Evolutionary conservation across 805 yeast genomes (phyloP).

Genomic region (Starmera quercuum): DNA sequence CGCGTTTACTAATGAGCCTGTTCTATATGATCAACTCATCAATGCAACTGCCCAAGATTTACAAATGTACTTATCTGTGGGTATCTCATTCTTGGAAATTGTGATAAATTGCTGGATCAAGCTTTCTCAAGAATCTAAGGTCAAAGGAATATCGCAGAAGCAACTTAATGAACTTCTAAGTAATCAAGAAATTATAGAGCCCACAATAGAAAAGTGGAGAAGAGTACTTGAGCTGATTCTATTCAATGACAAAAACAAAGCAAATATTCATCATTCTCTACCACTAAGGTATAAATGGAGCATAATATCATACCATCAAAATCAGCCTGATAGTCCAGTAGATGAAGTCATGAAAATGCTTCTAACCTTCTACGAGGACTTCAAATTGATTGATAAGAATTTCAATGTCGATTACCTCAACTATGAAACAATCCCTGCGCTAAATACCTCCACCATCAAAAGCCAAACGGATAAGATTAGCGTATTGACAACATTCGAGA

Average conservation of each 20-base stretch:
- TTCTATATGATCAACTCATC: slow-evolving; percentile 14
- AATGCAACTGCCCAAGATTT: slow-evolving; percentile 3
- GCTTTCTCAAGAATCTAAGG: slow-evolving; percentile 17
- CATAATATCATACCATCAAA: slow-evolving; percentile 35
- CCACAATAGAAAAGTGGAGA: slow-evolving; percentile 44
- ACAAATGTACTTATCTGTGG: slow-evolving; percentile 7
- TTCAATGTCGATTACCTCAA: slow-evolving; percentile 43
- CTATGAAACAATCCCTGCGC: slow-evolving; percentile 47
- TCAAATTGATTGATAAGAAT: slow-evolving; percentile 6
- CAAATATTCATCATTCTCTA: slow-evolving; percentile 5
- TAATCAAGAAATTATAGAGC: slow-evolving; percentile 31
- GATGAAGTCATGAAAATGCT: slow-evolving; percentile 21
- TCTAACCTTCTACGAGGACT: slow-evolving; percentile 10
- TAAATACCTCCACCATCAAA: slow-evolving; percentile 42
- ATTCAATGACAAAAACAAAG: slow-evolving; percentile 4
- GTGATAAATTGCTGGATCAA: slow-evolving; percentile 34
- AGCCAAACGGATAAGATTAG: slow-evolving; percentile 64
- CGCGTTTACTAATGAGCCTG: slow-evolving; percentile 17
- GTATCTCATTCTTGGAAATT: slow-evolving; percentile 36
- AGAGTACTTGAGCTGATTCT: slow-evolving; percentile 23
- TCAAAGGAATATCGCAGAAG: slow-evolving; percentile 15
- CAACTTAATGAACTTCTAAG: slow-evolving; percentile 20
- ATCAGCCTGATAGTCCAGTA: slow-evolving; percentile 27
- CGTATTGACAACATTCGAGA: slow-evolving; percentile 59
- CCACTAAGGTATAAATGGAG: slow-evolving; percentile 41